These are phyloP conservation scores for Aspergillus sergii DNA, from an alignment of 2,329 filamentous ascomycete species.

Conservation along the genomic window DNA sequence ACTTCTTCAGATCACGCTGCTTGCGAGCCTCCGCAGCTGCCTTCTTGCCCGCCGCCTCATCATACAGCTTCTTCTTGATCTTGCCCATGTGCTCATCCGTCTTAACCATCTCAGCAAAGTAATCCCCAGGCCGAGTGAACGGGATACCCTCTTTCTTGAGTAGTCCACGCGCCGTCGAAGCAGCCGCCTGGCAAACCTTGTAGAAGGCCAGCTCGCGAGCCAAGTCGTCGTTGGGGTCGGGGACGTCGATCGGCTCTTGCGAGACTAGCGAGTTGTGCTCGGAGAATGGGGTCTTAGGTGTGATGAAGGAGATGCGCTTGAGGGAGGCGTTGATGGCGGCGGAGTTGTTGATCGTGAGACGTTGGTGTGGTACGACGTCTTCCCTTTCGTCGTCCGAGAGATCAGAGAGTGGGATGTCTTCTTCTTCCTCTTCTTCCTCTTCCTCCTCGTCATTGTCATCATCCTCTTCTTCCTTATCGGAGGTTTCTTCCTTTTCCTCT, in stretches of 20 bases:
- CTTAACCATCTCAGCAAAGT: conserved; percentile 99
- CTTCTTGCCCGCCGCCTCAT: conserved; percentile 90
- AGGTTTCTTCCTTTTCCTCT: conserved; percentile 31
- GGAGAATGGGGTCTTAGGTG: conserved; percentile 73
- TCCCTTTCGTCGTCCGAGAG: conserved; percentile 79
- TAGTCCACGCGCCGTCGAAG: conserved; percentile 69
- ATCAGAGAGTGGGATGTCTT: conserved; percentile 88
- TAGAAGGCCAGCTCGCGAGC: conserved; percentile 93
- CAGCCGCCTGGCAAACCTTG: conserved; percentile 81
- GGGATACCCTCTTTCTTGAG: conserved; percentile 80
- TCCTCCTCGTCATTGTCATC: conserved; percentile 42
- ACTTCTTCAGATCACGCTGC: conserved; percentile 96
- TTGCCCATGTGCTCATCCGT: conserved; percentile 97
- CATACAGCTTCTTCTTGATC: conserved; percentile 89
- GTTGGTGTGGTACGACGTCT: conserved; percentile 86
- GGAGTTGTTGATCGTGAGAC: conserved; percentile 96
- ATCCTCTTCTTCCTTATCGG: conserved; percentile 33
- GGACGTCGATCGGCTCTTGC: conserved; percentile 68
- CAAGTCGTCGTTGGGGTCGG: conserved; percentile 87
- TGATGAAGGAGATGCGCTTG: conserved; percentile 62
- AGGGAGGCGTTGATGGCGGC: conserved; percentile 78
- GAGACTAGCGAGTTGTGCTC: conserved; percentile 79
- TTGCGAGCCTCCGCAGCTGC: conserved; percentile 87
- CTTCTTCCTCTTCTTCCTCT: conserved; percentile 72
- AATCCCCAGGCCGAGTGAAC: conserved; percentile 88